Evolutionary conservation across 352 stramenopile species (phyloP), one percentile per base, ranked within the genome.

Genomic region (Pythium insidiosum): DNA sequence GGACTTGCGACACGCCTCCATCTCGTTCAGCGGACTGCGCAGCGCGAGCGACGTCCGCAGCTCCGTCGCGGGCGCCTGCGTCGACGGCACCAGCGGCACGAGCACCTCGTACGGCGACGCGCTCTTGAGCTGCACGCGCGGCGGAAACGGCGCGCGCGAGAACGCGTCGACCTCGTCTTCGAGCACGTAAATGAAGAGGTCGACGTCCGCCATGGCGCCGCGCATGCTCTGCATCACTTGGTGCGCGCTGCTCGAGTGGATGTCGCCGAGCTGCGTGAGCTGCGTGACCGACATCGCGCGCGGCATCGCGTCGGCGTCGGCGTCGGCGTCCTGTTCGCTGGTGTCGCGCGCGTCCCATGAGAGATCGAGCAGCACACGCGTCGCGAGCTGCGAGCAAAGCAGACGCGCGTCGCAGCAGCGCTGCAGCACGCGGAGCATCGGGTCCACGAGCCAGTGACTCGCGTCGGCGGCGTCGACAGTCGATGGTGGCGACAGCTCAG

Each of bases 201-300:
- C 77, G 5, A 87, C 66, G 56, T 89, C 77, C 12, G 73, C 57
- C 77, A 89, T 87, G 0, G 66, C 59, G 18, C 77, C 77, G n/a
- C 72, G 70, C 72, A 89, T 89, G 52, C 73, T 89, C 41, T 84
- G 71, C 77, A 89, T 89, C 11, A 89, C 77, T 20, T 80, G 46
- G 33, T 87, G 70, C 10, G 77, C 72, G 43, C 67, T 78, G 19
- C 66, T 69, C 20, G 73, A 89, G 53, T 86, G 72, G 25, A 86
- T 64, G 6, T 77, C 60, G 23, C 75, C 61, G 0, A 89, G 57
- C 11, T 42, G 42, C 9, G 62, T 40, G 15, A 45, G 35, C 21
- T 64, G 56, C 16, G 55, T 49, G 2, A 12, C 15, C 10, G 46
- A 48, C 3, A 61, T 36, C 5, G 37, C 40, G n/a, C n/a, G n/a